These are phyloP conservation scores for Pleurotus tuber-regium DNA, from an alignment of 768 basidiomycete species.

Conservation along the genomic window DNA sequence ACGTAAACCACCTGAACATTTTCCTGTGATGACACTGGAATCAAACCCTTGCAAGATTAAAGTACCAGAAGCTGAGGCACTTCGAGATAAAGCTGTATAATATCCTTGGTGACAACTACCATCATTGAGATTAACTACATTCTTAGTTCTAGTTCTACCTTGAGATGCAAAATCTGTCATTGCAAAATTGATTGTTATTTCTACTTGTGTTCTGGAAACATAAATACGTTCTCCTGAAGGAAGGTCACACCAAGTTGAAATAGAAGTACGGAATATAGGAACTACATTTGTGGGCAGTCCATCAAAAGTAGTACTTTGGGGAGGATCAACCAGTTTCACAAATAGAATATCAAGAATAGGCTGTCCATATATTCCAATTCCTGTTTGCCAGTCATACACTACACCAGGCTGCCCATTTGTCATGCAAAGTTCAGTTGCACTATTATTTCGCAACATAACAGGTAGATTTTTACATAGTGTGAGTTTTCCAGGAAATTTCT, in stretches of 20 bases:
- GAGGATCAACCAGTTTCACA: constrained; percentile 12
- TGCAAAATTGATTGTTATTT: constrained; percentile 19
- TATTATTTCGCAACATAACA: no score
- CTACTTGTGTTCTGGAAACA: constrained; percentile 20
- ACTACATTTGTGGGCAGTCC: constrained; percentile 13
- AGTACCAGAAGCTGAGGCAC: constrained; percentile 22
- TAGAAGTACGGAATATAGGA: constrained; percentile 16
- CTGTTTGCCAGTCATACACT: no score
- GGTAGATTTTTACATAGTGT: constrained; percentile 27
- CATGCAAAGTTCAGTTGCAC: no score
- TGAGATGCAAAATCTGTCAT: no score
- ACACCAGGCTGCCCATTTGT: constrained; percentile 31
- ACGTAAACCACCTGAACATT: constrained; percentile 17
- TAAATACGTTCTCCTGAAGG: no score
- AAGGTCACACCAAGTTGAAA: constrained; percentile 15
- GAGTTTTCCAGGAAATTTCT: constrained; percentile 25
- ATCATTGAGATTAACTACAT: no score
- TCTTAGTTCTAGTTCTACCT: no score
- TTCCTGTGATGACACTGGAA: constrained; percentile 23
- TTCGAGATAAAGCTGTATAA: no score
- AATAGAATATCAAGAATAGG: no score
- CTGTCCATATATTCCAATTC: constrained; percentile 24
- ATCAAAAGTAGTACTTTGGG: constrained; percentile 4
- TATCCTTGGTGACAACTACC: no score
- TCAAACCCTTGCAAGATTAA: constrained; percentile 25